These are phyloP conservation scores for Penicillium palitans DNA, from an alignment of 2,329 filamentous ascomycete species.

Conservation along the genomic window DNA sequence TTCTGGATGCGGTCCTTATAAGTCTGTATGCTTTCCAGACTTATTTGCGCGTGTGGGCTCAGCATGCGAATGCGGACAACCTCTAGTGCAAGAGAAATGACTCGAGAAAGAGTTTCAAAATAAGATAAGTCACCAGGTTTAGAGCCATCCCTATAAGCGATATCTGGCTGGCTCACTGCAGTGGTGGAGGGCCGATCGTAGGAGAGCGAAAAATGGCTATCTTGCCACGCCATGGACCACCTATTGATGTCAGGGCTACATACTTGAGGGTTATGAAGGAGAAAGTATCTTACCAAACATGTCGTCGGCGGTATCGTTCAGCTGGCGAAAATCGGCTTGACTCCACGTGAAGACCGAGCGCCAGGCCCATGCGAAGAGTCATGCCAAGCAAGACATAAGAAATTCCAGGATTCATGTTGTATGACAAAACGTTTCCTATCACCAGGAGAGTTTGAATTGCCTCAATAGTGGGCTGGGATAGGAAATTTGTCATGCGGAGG, in stretches of 20 bases:
- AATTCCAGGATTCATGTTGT: conserved; percentile 65
- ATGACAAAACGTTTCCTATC: conserved; percentile 62
- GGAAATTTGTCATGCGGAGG: conserved; percentile 63
- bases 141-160: conserved; percentile 51
- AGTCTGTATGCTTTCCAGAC: conserved; percentile 55
- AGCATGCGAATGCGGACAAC: conserved; percentile 60
- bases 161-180: conserved; percentile 54
- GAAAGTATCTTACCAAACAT: conserved; percentile 43
- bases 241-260: conserved; percentile 27
- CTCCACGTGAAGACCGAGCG: conserved; percentile 60
- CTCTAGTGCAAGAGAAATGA: conserved; percentile 55
- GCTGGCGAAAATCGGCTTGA: conserved; percentile 55
- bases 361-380: conserved; percentile 61
- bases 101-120: conserved; percentile 59
- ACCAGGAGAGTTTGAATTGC: conserved; percentile 63
- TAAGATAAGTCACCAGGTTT: conserved; percentile 54
- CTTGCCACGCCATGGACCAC: conserved; percentile 67
- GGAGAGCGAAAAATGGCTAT: conserved; percentile 63
- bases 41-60: conserved; percentile 55
- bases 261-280: not conserved
- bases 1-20: conserved; percentile 59
- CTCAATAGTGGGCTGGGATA: conserved; percentile 61
- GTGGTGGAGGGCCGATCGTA: conserved; percentile 60
- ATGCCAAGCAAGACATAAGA: conserved; percentile 62
- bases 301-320: conserved; percentile 48